These are phyloP conservation scores for Phytophthora macrochlamydospora DNA, from an alignment of 352 stramenopile species.

Conservation along the genomic window DNA sequence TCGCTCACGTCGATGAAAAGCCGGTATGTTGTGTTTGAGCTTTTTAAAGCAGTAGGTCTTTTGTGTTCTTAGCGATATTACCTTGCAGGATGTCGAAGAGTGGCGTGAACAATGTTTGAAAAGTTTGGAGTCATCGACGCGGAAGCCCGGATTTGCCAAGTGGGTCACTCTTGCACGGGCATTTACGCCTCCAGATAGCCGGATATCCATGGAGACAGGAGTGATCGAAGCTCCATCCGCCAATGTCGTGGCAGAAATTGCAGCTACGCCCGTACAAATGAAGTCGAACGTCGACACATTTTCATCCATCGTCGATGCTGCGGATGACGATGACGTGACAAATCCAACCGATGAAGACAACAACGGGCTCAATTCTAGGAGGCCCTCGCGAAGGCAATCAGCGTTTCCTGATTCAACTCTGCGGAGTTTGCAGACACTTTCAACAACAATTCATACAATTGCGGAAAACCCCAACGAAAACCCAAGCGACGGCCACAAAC, in stretches of 20 bases:
- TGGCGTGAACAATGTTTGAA: conserved; percentile 52
- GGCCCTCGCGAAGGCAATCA: conserved; percentile 9
- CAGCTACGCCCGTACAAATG: conserved; percentile 24
- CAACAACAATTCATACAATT: conserved; percentile 22
- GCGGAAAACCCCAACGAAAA: conserved; percentile 19
- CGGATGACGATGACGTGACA: background rate
- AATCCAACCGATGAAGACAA: background rate
- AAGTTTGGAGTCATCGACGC: conserved; percentile 29
- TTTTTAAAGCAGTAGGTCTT: background rate
- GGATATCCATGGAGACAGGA: conserved; percentile 27
- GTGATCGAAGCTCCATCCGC: conserved; percentile 22
- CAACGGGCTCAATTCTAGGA: background rate
- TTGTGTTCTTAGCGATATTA: background rate
- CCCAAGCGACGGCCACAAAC: conserved; percentile 23
- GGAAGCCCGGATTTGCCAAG: conserved; percentile 43
- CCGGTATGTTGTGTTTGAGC: conserved; percentile 9
- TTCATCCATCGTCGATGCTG: conserved; percentile 32
- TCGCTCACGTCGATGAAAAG: conserved; percentile 19
- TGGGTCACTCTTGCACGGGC: conserved; percentile 45
- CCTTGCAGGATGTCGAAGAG: conserved; percentile 35
- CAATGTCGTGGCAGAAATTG: conserved; percentile 16
- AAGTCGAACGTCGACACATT: conserved; percentile 61
- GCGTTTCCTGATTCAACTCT: conserved; percentile 1
- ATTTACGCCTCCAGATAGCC: conserved; percentile 28
- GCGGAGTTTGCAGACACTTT: conserved; percentile 10